Conservation (phyloP, 1,284 basidiomycete genomes). For the Trichosporon sp. region DNA sequence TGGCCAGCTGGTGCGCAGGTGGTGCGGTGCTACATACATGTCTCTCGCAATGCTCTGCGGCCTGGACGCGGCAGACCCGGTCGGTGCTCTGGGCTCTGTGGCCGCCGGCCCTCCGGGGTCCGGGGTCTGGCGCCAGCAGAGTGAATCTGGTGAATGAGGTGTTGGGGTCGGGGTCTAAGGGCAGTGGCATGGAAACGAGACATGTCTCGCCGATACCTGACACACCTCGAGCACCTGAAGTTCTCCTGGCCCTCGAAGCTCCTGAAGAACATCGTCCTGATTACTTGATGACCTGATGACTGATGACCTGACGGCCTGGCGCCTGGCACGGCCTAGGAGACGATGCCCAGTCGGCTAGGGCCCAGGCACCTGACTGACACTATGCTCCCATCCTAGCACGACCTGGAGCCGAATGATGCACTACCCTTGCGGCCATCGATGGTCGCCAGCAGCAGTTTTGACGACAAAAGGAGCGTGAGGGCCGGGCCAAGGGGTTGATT, state of each 20-base stretch:
- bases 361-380: background rate
- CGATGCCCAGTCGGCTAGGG: background rate
- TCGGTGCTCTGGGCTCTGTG: background rate
- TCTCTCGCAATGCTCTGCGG: background rate
- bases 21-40: too few relatives aligned
- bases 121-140: background rate
- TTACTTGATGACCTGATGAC: too few relatives aligned
- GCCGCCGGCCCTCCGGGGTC: too few relatives aligned
- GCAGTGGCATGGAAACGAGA: background rate
- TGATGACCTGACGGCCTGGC: background rate
- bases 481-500: too few relatives aligned
- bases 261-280: too few relatives aligned
- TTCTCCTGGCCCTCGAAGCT: too few relatives aligned
- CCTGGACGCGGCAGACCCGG: background rate
- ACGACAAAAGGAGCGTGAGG: too few relatives aligned
- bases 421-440: background rate
- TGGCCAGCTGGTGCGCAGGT: too few relatives aligned
- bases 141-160: background rate
- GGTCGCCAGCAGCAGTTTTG: background rate
- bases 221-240: background rate
- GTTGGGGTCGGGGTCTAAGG: background rate
- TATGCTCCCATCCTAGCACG: background rate
- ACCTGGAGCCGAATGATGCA: background rate
- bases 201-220: constrained; percentile 1
- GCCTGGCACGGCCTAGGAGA: too few relatives aligned